Base-by-base conservation (phyloP, 306 rosid genomes). In the Vigna reflexopilosa region DNA sequence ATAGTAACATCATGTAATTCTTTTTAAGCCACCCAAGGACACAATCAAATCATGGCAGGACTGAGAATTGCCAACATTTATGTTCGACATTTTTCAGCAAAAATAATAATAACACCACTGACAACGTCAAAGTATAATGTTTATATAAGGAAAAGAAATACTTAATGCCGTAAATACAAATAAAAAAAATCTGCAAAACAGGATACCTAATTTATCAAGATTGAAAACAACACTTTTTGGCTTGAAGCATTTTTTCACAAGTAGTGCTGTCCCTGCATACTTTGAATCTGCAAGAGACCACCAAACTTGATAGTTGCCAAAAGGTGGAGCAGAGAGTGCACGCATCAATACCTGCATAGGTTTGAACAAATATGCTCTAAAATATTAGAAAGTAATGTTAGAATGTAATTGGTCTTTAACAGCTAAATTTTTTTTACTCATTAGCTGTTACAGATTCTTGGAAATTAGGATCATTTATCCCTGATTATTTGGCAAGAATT, bases 231-330 rank as follows among this genome's bases (percentile, higher is more conserved):
- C 89, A 32, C 81, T 81, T 75, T 87, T 88, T 52, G 97, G 95
- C 82, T 88, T 90, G 79, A 80, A 92, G 85, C 98, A 95, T 81
- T 92, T 91, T 82, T 92, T 95, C 36, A 95, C 87, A 48, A 95
- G 19, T 36, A 95, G 77, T 56, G 95, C 98, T 76, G 98, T 95
- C 55, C 98, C 98, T 40, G 98, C 98, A 83, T 95, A 95, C 84
- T 95, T 95, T 22, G 98, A 95, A 74, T 92, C 98, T 49, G 98
- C 89, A 49, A 95, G 97, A 85, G 98, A 95, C 98, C 98, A 95
- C 98, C 98, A 95, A 68, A 87, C 89, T 63, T 44, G 90, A 81
- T 92, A 95, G 82, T 89, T 81, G 61, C 85, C 89, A 77, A 95
- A 91, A 13, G 98, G 98, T 6, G 89, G 90, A 75, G 85, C 85